Evolutionary conservation across 768 basidiomycete species (phyloP), one percentile per base, ranked within the genome.

Genomic region (Hygrophorus russula): DNA sequence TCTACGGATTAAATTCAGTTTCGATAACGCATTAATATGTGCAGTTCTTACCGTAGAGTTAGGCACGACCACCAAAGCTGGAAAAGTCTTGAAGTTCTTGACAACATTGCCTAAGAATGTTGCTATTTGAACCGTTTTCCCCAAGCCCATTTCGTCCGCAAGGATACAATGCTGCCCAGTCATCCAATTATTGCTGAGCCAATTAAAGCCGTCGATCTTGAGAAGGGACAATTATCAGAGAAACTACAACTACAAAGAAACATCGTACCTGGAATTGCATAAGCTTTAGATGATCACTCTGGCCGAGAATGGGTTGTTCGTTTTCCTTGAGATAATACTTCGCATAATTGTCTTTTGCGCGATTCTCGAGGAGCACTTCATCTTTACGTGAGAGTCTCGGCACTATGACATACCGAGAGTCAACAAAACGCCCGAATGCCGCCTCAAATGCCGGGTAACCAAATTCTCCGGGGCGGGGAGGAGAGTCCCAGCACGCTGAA

Each of bases 121-220:
- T 19, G 80, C 80, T 39, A 97, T 82, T 55, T 96, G 93, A 2
- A 97, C 87, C 0, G 93, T 98, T 68, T 89, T 91, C 0, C 88
- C 86, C 57, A 92, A 63, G 46, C 92, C 92, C 96, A 99, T 98
- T 60, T 98, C 96, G 57, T 99, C 96, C 2, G 96, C 94, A 15
- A 98, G 73, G 49, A 93, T 93, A 48, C 82, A 89, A 34, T 78
- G 76, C 48, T 89, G 89, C 34, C 68, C 71, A 49, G 74, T 80
- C 80, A 82, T 89, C 91, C 91, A 93, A 49, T 91, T 89, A 50
- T 81, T 76, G 50, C 74, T 80, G 36, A 90, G 67, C 88, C 85
- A 89, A 43, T 87, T 86, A 42, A 88, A 80, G 28, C 85, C 86
- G 20, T 85, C 80, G 6, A 83, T 71, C 82, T 85, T 43, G 12